Evolutionary conservation across 139 green algal species (phyloP).

Genomic region (Chlorella vulgaris): DNA sequence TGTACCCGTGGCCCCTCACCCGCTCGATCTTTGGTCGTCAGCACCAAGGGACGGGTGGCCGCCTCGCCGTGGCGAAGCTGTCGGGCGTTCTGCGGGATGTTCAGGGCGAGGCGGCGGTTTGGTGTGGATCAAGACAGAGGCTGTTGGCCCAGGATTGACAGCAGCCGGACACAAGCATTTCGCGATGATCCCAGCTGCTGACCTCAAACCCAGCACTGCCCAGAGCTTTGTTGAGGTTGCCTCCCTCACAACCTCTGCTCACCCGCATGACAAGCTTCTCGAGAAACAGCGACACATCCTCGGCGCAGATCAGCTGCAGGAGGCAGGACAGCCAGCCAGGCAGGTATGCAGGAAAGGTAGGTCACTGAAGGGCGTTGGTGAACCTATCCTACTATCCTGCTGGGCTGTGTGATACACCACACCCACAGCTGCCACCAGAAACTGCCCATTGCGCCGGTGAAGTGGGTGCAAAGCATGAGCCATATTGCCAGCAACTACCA

Average conservation of each 20-base stretch:
- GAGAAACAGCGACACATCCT: constrained; percentile 61
- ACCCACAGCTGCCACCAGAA: too few relatives aligned
- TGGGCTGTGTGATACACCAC: too few relatives aligned
- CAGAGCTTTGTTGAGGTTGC: background rate
- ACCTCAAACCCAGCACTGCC: too few relatives aligned
- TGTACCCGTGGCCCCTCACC: background rate
- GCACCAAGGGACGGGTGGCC: constrained; percentile 41
- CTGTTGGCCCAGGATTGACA: background rate
- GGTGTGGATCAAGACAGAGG: background rate
- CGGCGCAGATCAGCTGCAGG: constrained; percentile 41
- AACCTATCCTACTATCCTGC: too few relatives aligned
- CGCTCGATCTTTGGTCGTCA: constrained; percentile 58
- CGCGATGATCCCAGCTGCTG: too few relatives aligned
- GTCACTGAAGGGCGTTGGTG: too few relatives aligned
- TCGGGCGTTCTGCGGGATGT: constrained; percentile 9
- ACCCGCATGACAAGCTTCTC: constrained; percentile 42
- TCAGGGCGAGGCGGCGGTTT: too few relatives aligned
- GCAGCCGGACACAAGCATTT: too few relatives aligned
- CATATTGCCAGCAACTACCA: too few relatives aligned
- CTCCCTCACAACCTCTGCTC: background rate
- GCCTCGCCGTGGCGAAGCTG: background rate
- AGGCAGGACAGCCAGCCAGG: background rate
- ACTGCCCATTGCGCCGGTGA: too few relatives aligned
- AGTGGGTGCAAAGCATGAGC: too few relatives aligned
- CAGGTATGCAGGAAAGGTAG: too few relatives aligned